Evolutionary conservation across 345 rosid species (phyloP).

Genomic region (Bretschneidera sinensis): DNA sequence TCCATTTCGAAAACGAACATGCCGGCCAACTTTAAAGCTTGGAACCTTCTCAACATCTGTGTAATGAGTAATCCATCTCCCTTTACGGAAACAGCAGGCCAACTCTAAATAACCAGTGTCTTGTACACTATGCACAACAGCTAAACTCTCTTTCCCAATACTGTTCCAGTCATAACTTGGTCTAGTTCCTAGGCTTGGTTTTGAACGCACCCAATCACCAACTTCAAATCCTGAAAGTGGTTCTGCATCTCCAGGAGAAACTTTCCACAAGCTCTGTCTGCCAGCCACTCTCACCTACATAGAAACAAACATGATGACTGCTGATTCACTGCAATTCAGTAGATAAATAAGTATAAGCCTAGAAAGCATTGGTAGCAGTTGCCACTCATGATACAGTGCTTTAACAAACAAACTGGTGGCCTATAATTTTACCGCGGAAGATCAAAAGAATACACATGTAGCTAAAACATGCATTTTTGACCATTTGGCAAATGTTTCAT

Average conservation of each 20-base stretch:
- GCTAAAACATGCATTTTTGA: too few species aligned
- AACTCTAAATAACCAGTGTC: conserved; percentile 85
- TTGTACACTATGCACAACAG: conserved; percentile 90
- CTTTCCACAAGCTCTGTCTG: conserved; percentile 72
- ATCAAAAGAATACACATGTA: background rate
- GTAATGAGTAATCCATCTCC: conserved; percentile 69
- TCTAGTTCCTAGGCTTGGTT: conserved; percentile 81
- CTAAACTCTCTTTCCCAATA: conserved; percentile 81
- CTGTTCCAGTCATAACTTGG: conserved; percentile 94
- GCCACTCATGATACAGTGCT: background rate
- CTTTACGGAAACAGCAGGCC: conserved; percentile 94
- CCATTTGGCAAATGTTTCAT: too few species aligned
- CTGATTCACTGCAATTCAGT: conserved; percentile 7
- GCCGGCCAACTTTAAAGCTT: conserved; percentile 76
- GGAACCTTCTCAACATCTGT: conserved; percentile 85
- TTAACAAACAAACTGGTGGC: too few species aligned
- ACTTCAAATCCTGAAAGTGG: conserved; percentile 94
- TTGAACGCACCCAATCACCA: conserved; percentile 98
- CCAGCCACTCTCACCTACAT: conserved; percentile 81
- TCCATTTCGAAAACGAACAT: conserved; percentile 74
- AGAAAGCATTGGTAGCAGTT: background rate
- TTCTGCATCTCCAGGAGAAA: conserved; percentile 98
- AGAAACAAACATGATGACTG: conserved; percentile 18
- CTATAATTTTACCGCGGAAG: background rate
- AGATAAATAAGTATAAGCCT: background rate